Conservation (phyloP, 192 early-diverging fungal genomes). For the Backusella tuberculispora region DNA sequence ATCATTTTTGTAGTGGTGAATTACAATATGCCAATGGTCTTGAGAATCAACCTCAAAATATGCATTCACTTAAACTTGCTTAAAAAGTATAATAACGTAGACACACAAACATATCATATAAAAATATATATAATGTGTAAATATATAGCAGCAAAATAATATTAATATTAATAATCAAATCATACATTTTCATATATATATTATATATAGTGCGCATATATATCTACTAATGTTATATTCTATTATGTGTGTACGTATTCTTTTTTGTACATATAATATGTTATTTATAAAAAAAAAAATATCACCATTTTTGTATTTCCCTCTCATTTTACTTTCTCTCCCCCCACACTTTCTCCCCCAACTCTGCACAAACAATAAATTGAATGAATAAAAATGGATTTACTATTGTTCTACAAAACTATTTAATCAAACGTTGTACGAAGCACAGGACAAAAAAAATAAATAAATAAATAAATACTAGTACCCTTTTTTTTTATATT, state of each 20-base stretch:
- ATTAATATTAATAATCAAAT: neutral
- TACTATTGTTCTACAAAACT: slow-evolving; percentile 5
- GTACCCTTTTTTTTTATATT: slow-evolving; percentile 14
- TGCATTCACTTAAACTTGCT: slow-evolving; percentile 36
- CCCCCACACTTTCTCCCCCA: too few relatives aligned
- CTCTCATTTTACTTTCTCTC: neutral
- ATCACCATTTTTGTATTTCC: neutral
- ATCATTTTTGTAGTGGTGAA: slow-evolving; percentile 53
- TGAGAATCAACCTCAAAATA: slow-evolving; percentile 43
- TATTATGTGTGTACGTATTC: neutral
- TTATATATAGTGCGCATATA: too few relatives aligned
- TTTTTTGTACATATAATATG: neutral
- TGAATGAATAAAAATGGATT: slow-evolving; percentile 20
- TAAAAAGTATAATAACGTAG: slow-evolving; percentile 18
- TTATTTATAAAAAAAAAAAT: neutral
- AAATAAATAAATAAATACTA: neutral
- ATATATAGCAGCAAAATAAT: neutral
- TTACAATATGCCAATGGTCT: slow-evolving; percentile 84
- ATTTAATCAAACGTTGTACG: slow-evolving; percentile 18
- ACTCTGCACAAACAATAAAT: neutral
- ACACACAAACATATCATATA: neutral
- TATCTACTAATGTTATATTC: too few relatives aligned
- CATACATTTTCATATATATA: too few relatives aligned
- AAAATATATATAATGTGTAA: too few relatives aligned
- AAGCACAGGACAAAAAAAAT: slow-evolving; percentile 13